Evolutionary conservation across 2,329 filamentous ascomycete genomes (phyloP).

Genomic region (Monilinia fructicola): DNA sequence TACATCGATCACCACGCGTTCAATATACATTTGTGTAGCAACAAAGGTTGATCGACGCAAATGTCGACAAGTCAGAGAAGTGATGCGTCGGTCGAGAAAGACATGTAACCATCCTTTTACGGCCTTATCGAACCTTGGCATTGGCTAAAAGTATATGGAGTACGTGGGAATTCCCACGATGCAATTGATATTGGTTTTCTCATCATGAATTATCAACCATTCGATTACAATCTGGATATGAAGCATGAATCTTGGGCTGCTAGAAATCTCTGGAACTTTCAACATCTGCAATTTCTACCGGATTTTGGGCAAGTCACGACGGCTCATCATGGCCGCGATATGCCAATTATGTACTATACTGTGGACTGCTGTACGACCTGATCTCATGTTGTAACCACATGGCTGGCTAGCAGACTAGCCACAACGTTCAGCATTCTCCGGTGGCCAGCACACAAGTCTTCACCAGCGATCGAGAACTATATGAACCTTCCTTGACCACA

Average conservation of each 20-base stretch:
- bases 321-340: not conserved
- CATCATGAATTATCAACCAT: not conserved
- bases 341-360: slow-evolving; percentile 3
- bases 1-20: slow-evolving; percentile 18
- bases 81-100: slow-evolving; percentile 11
- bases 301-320: not conserved
- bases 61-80: slow-evolving; percentile 9
- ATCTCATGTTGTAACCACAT: slow-evolving; percentile 11
- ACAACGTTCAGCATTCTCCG: slow-evolving; percentile 16
- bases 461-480: slow-evolving; percentile 12
- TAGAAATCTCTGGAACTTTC: not conserved
- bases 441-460: slow-evolving; percentile 17
- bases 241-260: not conserved
- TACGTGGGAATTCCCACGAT: not conserved
- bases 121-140: not conserved
- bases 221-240: not conserved
- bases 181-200: not conserved
- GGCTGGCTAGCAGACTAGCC: not conserved
- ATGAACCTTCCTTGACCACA: not conserved
- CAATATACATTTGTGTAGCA: slow-evolving; percentile 18
- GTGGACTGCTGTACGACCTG: not conserved
- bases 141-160: not conserved
- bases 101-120: not conserved
- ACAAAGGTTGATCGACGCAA: slow-evolving; percentile 5
- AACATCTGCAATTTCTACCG: slow-evolving; percentile 3